Evolutionary conservation across 345 rosid genomes (phyloP).

Genomic region (Salix arbutifolia): DNA sequence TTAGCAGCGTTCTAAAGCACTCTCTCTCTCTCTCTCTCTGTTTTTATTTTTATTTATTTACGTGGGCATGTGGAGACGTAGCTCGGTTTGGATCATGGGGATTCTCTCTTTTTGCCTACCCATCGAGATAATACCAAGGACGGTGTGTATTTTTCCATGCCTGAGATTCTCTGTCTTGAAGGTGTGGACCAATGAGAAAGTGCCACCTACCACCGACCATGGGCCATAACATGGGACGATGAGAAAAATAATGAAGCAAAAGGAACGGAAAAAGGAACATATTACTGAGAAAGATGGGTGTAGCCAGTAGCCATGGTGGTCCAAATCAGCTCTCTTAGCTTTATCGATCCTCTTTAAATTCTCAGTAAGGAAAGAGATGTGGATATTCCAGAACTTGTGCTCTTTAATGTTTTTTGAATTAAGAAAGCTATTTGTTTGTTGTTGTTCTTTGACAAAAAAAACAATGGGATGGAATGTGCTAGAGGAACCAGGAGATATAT

Average conservation of each 20-base stretch:
- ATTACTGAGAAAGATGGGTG: background rate
- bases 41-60: too few relatives aligned
- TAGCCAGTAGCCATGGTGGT: background rate
- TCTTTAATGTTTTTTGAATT: too few relatives aligned
- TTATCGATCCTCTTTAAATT: background rate
- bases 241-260: conserved; percentile 2
- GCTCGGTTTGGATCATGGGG: background rate
- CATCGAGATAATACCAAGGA: background rate
- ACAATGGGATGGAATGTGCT: background rate
- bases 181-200: background rate
- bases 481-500: too few relatives aligned
- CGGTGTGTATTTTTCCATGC: background rate
- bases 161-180: background rate
- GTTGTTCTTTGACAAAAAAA: background rate
- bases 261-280: background rate
- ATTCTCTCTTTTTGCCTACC: background rate
- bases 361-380: background rate
- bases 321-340: background rate
- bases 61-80: background rate
- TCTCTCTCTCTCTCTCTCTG: too few relatives aligned
- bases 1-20: too few relatives aligned
- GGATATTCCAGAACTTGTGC: background rate
- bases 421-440: background rate
- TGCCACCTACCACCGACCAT: conserved; percentile 10
- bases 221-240: conserved; percentile 2